A percentile compares a stretch with the other conserved stretches of the same genome.
Conservation (phyloP, 2,329 filamentous ascomycete species). For the Hymenoscyphus fraxineus region DNA sequence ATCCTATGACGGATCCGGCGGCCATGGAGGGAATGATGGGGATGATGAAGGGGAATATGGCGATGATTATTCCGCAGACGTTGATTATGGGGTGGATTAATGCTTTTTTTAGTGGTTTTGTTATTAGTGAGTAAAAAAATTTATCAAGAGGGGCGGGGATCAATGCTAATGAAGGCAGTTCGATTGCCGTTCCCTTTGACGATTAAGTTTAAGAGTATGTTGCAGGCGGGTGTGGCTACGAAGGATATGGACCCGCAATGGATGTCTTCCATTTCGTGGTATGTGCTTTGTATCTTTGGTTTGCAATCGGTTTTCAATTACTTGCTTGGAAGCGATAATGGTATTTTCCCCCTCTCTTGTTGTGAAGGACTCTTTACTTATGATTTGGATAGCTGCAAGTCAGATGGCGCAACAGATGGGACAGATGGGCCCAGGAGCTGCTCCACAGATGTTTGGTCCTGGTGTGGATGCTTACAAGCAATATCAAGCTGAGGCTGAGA, state of each 20-base stretch:
- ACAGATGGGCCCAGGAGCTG: slow-evolving; percentile 64
- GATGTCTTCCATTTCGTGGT: slow-evolving; percentile 99
- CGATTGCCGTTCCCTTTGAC: slow-evolving; percentile 97
- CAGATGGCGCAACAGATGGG: slow-evolving; percentile 85
- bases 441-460: slow-evolving; percentile 75
- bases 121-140: slow-evolving; percentile 69
- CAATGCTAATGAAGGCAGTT: slow-evolving; percentile 49
- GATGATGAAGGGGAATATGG: slow-evolving; percentile 99
- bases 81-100: slow-evolving; percentile 99
- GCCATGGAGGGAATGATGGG: slow-evolving; percentile 99
- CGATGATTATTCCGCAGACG: slow-evolving; percentile 98
- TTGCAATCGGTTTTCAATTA: slow-evolving; percentile 97
- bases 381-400: slow-evolving; percentile 64
- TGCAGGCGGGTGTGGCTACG: slow-evolving; percentile 94
- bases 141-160: neutral
- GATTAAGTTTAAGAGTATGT: slow-evolving; percentile 99
- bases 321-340: slow-evolving; percentile 90
- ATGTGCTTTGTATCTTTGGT: slow-evolving; percentile 96
- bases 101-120: slow-evolving; percentile 96
- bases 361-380: slow-evolving; percentile 3
- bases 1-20: slow-evolving; percentile 91
- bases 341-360: slow-evolving; percentile 50
- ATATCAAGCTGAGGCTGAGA: slow-evolving; percentile 89
- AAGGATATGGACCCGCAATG: slow-evolving; percentile 94
- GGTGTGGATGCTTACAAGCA: slow-evolving; percentile 95